Evolutionary conservation across 257 asterid genomes (phyloP).

Genomic region (Solanum megistacrolobum): DNA sequence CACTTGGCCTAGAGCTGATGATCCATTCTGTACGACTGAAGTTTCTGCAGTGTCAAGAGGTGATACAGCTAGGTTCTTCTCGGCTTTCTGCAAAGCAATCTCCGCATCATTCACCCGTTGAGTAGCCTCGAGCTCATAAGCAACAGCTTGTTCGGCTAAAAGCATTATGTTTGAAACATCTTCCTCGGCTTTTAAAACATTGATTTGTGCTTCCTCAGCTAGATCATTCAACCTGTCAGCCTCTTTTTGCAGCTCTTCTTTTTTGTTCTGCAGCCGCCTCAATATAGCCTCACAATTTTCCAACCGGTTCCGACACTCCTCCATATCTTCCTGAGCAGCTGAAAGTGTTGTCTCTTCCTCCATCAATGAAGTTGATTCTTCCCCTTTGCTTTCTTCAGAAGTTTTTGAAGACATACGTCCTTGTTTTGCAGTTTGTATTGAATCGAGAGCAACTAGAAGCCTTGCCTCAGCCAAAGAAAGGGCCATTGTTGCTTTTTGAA

Average conservation of each 20-base stretch:
- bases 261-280: conserved; percentile 53
- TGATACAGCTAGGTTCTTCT: conserved; percentile 51
- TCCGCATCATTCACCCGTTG: conserved; percentile 78
- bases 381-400: conserved; percentile 20
- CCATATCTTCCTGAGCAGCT: conserved; percentile 51
- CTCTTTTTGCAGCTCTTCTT: conserved; percentile 86
- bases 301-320: conserved; percentile 46
- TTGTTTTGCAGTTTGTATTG: conserved; percentile 31
- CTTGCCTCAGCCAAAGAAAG: conserved; percentile 83
- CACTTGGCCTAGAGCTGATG: conserved; percentile 5
- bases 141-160: conserved; percentile 97
- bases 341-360: conserved; percentile 39
- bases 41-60: conserved; percentile 34
- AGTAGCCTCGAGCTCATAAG: conserved; percentile 84
- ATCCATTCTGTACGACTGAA: conserved; percentile 18
- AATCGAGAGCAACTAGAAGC: conserved; percentile 53
- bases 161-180: conserved; percentile 92
- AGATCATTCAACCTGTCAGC: conserved; percentile 59
- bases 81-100: conserved; percentile 76
- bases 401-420: conserved; percentile 9
- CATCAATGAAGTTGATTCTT: conserved; percentile 21
- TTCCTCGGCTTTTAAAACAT: conserved; percentile 71
- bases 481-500: conserved; percentile 52
- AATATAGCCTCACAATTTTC: conserved; percentile 62
- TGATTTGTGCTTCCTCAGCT: conserved; percentile 57